Evolutionary conservation across 768 basidiomycete species (phyloP).

Genomic region (Coprinopsis cinerea): DNA sequence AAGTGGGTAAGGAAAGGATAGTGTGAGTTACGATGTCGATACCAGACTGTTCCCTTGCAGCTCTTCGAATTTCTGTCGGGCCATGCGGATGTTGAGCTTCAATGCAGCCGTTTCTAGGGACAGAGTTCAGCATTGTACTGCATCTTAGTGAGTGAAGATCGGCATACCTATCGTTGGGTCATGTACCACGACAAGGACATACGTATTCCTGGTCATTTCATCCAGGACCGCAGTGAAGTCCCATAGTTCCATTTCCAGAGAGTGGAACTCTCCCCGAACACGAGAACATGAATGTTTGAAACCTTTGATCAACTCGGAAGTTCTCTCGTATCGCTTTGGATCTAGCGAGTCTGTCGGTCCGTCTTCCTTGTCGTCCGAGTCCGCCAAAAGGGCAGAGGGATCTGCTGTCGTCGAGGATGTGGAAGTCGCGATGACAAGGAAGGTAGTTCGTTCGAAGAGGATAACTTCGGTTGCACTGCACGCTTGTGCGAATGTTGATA

Average conservation of each 20-base stretch:
- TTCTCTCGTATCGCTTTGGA: conserved; percentile 76
- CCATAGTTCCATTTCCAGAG: conserved; percentile 79
- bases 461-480: conserved; percentile 92
- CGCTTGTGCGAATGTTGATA: conserved; percentile 79
- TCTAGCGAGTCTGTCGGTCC: conserved; percentile 40
- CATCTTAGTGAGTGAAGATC: too few relatives aligned
- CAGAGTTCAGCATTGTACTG: too few relatives aligned
- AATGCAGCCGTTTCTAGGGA: conserved; percentile 78
- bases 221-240: conserved; percentile 89
- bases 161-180: conserved; percentile 78
- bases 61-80: conserved; percentile 83
- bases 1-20: not conserved
- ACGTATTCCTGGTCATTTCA: conserved; percentile 90
- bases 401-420: conserved; percentile 33
- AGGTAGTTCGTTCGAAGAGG: conserved; percentile 95
- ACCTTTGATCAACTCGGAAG: conserved; percentile 90
- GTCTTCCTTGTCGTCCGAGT: conserved; percentile 16
- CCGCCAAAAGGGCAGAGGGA: conserved; percentile 20
- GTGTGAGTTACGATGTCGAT: conserved; percentile 19
- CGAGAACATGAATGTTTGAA: conserved; percentile 91
- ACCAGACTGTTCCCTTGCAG: conserved; percentile 68
- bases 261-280: conserved; percentile 78
- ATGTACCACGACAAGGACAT: conserved; percentile 84
- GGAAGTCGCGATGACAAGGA: conserved; percentile 92
- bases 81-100: conserved; percentile 82